These are phyloP conservation scores for Beauveria bassiana DNA, from an alignment of 2,329 filamentous ascomycete genomes.

Conservation along the genomic window DNA sequence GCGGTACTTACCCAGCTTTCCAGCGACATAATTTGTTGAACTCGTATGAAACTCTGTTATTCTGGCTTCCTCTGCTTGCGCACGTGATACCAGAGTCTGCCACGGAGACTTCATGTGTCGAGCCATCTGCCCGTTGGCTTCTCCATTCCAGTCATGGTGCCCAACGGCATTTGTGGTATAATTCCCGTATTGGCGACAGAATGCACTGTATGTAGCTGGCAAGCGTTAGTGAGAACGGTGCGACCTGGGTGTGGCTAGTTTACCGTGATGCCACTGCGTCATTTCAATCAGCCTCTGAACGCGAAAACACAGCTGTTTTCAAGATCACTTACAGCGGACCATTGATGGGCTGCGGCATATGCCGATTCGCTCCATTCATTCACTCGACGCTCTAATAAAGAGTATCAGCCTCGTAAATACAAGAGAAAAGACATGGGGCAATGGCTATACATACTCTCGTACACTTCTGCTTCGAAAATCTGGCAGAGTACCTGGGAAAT, in stretches of 20 bases:
- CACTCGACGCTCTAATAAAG: neutral
- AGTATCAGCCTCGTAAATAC: neutral
- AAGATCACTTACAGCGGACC: conserved; percentile 24
- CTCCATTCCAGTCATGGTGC: conserved; percentile 36
- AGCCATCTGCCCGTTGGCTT: conserved; percentile 31
- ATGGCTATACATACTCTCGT: conserved; percentile 4
- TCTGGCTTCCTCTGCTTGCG: neutral
- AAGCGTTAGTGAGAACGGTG: conserved; percentile 11
- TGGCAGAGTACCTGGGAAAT: neutral
- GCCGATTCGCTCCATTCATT: conserved; percentile 23
- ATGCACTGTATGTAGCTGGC: conserved; percentile 31
- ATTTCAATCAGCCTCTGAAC: neutral
- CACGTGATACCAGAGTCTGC: conserved; percentile 17
- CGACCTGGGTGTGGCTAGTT: neutral
- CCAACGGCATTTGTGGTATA: conserved; percentile 22
- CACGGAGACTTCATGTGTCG: conserved; percentile 26
- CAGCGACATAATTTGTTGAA: neutral
- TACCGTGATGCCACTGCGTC: conserved; percentile 22
- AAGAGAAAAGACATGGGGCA: neutral
- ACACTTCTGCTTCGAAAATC: neutral
- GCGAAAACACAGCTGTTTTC: neutral
- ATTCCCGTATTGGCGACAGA: conserved; percentile 33
- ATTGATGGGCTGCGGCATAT: conserved; percentile 20
- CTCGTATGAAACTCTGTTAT: neutral
- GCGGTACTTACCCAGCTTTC: neutral